Base-by-base conservation (phyloP, 352 stramenopile genomes). In the Phytophthora constricta region DNA sequence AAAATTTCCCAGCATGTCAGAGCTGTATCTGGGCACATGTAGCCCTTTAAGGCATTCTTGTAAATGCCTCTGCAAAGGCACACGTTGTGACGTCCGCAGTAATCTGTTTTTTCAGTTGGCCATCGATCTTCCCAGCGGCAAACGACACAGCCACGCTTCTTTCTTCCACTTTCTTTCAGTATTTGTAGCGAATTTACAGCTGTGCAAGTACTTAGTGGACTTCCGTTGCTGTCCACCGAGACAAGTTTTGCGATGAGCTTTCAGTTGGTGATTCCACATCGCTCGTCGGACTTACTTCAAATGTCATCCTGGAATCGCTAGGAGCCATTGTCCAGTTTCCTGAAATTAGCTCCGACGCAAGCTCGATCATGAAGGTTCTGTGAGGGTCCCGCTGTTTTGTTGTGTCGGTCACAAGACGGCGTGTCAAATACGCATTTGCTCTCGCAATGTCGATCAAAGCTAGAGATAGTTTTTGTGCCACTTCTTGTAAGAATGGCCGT, bases 1-100 rank as follows among this genome's bases (percentile, higher is more conserved):
- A 70, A 67, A 22, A 62, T 66, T 26, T 70, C 60, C 60, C 66
- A 74, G 43, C 66, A 70, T 17, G 66, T 66, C 23, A 54, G 47
- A 17, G 37, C 22, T 13, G 4, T 31, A 13, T 62, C 58, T 8
- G 22, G 54, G 47, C 66, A 67, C 55, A 57, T 64, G 22, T 61
- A 67, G 1, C 5, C 14, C 26, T 47, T 59, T n/a, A n/a, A n/a
- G n/a, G 20, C 34, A 23, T 4, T 26, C 13, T 19, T 45, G 51
- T 0, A 22, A 4, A 45, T 66, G 58, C 7, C 65, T 41, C 51
- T 43, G 22, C 59, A 69, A 31, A 63, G 56, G 27, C 54, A 74
- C 9, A 70, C 60, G 19, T 62, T 63, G 50, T 64, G 66, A 3
- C 60, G 60, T 19, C 49, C 57, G 31, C 55, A 74, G 17, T 70